Evolutionary conservation across 1,139 yeast species (phyloP).

Genomic region (Diutina catenulata): DNA sequence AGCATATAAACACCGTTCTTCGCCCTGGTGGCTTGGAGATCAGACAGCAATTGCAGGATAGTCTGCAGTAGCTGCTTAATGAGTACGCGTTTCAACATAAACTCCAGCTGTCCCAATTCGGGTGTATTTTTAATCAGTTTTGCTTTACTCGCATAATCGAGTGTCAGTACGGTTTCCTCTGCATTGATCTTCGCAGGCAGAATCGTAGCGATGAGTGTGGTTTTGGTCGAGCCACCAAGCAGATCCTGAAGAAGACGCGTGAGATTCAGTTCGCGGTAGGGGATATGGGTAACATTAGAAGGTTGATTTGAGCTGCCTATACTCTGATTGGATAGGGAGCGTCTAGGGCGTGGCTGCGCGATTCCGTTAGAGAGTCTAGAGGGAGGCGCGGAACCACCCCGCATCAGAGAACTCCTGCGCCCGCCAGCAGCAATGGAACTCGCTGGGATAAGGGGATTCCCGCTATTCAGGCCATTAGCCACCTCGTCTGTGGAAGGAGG

Average conservation of each 20-base stretch:
- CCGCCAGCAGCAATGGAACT: no score
- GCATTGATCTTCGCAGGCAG: slow-evolving; percentile 10
- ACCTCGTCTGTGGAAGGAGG: no score
- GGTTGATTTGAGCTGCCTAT: no score
- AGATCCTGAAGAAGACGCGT: slow-evolving; percentile 11
- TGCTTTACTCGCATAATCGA: slow-evolving; percentile 11
- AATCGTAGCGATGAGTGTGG: slow-evolving; percentile 11
- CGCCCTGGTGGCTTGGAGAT: slow-evolving; percentile 47
- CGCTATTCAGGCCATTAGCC: slow-evolving; percentile 5
- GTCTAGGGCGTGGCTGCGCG: no score
- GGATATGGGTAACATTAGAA: slow-evolving; percentile 17
- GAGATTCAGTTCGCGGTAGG: slow-evolving; percentile 11
- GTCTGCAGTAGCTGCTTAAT: slow-evolving; percentile 47
- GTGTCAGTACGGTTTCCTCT: slow-evolving; percentile 10
- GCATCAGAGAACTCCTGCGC: neutral
- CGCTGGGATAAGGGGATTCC: neutral
- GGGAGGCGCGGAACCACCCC: neutral
- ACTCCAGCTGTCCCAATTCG: slow-evolving; percentile 29
- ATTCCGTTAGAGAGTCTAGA: no score
- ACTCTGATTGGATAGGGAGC: no score
- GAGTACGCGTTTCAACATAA: slow-evolving; percentile 45
- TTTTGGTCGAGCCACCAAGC: slow-evolving; percentile 11
- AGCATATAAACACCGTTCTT: slow-evolving; percentile 27
- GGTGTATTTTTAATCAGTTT: slow-evolving; percentile 38
- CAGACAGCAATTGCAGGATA: slow-evolving; percentile 41